Evolutionary conservation across 2,329 filamentous ascomycete species (phyloP).

Genomic region (Aspergillus costaricaensis): DNA sequence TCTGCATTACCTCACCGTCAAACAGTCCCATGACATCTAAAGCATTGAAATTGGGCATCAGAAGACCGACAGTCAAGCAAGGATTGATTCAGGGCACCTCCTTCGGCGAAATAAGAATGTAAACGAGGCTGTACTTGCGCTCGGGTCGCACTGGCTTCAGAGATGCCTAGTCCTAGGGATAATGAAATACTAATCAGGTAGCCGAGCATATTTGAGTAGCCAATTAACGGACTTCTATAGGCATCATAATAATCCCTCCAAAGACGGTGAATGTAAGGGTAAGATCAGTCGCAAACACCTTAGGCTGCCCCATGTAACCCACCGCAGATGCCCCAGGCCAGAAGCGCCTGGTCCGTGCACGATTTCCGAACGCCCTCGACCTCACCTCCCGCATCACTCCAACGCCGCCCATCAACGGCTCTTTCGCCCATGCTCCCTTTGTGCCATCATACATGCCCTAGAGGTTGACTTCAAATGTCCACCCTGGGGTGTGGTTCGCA

Average conservation of each 20-base stretch:
- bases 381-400: slow-evolving; percentile 27
- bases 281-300: not conserved
- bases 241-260: not conserved
- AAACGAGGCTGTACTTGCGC: not conserved
- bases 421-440: slow-evolving; percentile 22
- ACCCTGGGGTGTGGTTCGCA: slow-evolving; percentile 38
- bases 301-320: not conserved
- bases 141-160: not conserved
- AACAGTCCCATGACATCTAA: not conserved
- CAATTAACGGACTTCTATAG: not conserved
- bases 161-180: not conserved
- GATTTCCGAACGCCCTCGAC: slow-evolving; percentile 24
- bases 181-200: not conserved
- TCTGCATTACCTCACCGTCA: not conserved
- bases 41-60: not conserved
- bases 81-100: not conserved
- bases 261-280: not conserved
- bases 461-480: slow-evolving; percentile 43
- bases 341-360: slow-evolving; percentile 31
- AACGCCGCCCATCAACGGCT: slow-evolving; percentile 16
- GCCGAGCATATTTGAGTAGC: not conserved
- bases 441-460: slow-evolving; percentile 29
- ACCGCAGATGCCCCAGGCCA: slow-evolving; percentile 16
- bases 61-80: not conserved
- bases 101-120: not conserved